phyloP scores from a whole-genome alignment of 495 filamentous ascomycete species.

The Parathielavia hyrcaniae region DNA sequence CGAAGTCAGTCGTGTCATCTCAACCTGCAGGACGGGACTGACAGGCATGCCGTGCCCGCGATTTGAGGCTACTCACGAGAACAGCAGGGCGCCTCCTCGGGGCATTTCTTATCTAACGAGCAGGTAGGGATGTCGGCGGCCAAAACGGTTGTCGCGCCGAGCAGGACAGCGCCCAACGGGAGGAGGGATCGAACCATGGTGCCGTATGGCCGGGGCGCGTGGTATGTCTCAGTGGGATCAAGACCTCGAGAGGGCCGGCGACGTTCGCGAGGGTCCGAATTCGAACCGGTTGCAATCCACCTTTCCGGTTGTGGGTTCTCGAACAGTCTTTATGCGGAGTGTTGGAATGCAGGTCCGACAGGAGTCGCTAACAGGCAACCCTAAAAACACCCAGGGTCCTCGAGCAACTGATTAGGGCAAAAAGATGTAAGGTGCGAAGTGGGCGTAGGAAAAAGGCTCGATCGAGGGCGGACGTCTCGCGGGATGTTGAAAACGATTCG shows the following conservation, averaged over 20 bases:
- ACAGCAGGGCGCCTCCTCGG: slow-evolving; percentile 74
- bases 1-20: slow-evolving; percentile 21
- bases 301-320: slow-evolving; percentile 5
- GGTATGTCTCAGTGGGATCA: neutral
- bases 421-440: neutral
- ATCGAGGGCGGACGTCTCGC: neutral
- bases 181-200: slow-evolving; percentile 37
- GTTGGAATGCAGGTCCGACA: neutral
- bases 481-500: slow-evolving; percentile 1
- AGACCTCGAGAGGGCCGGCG: neutral
- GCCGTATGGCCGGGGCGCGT: neutral
- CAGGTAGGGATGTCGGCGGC: slow-evolving; percentile 32
- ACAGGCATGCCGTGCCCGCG: neutral
- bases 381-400: neutral
- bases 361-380: neutral
- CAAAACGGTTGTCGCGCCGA: slow-evolving; percentile 37
- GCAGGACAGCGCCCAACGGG: slow-evolving; percentile 36
- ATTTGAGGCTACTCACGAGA: slow-evolving; percentile 61
- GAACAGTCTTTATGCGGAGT: neutral
- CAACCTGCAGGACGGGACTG: neutral
- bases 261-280: neutral
- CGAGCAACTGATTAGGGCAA: neutral
- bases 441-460: neutral
- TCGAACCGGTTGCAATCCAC: neutral
- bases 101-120: slow-evolving; percentile 60